Base-by-base conservation (phyloP, 164 flowering plant species). In the Aristolochia contorta region DNA sequence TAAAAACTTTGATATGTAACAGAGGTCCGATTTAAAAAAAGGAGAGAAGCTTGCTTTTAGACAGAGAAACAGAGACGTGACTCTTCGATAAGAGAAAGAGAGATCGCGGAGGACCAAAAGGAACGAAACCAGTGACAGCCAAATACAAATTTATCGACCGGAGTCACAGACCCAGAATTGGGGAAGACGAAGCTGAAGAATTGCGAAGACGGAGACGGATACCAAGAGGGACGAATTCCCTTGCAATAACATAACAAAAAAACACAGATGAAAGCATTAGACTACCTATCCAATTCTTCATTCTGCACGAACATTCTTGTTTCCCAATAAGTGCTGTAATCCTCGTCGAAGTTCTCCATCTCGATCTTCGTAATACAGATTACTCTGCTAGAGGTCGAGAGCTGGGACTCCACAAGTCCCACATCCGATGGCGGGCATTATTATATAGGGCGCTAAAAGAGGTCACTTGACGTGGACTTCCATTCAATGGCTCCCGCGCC, bases 211-310 rank as follows among this genome's bases (percentile, higher is more conserved):
- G 7, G 50, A 47, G 18, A 14, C n/a, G 32, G 18, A 14, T 14
- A 27, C 4, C 16, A 56, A n/a, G 32, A 56, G 41, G 19, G 41
- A 27, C 30, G 30, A 37, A 37, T 3, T 37, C 43, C 9, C 10
- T 10, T 37, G 20, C 18, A 58, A 47, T 12, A 43, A 9, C 19
- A 16, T 2, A 15, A 20, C 23, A 43, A 58, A 2, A n/a, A 21
- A 21, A 23, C 10, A 1, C n/a, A 20, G 49, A 41, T 6, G 6
- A 27, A 18, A 48, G 21, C 41, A 48, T 6, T 4, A 18, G 15
- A 18, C 18, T 66, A 71, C 74, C 74, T 59, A 27, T 67, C 71
- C 6, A 72, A 51, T 45, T 72, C 71, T 54, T 72, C 75, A 9
- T 60, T 67, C 21, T 72, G 71, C 18, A 64, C 32, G 30, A 72